These are phyloP conservation scores for Cephalotrichum gorgonifer DNA, from an alignment of 2,329 filamentous ascomycete genomes.

Conservation along the genomic window DNA sequence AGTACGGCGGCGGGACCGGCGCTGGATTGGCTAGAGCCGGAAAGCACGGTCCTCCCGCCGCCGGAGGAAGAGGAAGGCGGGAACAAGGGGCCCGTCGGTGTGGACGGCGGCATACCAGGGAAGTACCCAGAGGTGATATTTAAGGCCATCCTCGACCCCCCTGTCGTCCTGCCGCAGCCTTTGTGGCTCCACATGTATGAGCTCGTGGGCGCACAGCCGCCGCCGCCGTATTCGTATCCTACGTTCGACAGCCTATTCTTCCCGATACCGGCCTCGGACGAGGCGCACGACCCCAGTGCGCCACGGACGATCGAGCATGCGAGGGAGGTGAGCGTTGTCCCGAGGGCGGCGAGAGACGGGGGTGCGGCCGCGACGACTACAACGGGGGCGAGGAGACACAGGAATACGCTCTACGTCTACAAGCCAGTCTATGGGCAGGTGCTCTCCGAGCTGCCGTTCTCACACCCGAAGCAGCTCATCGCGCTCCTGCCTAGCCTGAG, in stretches of 20 bases:
- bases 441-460: constrained; percentile 61
- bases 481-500: constrained; percentile 63
- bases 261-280: constrained; percentile 34
- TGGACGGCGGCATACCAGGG: constrained; percentile 39
- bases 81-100: background rate
- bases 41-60: constrained; percentile 46
- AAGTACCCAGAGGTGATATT: constrained; percentile 65
- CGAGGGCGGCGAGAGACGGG: constrained; percentile 6
- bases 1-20: constrained; percentile 25
- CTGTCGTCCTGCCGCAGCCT: constrained; percentile 56
- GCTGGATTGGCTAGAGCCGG: constrained; percentile 65
- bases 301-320: constrained; percentile 40
- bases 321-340: constrained; percentile 26
- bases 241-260: constrained; percentile 51
- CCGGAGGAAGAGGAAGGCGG: constrained; percentile 24
- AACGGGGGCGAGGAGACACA: constrained; percentile 27
- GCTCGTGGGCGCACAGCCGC: constrained; percentile 36
- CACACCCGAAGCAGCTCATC: constrained; percentile 67
- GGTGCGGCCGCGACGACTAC: too few species aligned
- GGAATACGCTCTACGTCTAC: constrained; percentile 57
- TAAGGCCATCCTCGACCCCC: constrained; percentile 63
- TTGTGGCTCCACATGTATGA: constrained; percentile 54
- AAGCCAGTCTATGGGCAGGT: constrained; percentile 62
- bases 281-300: constrained; percentile 44
- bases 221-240: constrained; percentile 26